phyloP scores from a whole-genome alignment of 2,329 filamentous ascomycete species.

The Salinomyces thailandicus region DNA sequence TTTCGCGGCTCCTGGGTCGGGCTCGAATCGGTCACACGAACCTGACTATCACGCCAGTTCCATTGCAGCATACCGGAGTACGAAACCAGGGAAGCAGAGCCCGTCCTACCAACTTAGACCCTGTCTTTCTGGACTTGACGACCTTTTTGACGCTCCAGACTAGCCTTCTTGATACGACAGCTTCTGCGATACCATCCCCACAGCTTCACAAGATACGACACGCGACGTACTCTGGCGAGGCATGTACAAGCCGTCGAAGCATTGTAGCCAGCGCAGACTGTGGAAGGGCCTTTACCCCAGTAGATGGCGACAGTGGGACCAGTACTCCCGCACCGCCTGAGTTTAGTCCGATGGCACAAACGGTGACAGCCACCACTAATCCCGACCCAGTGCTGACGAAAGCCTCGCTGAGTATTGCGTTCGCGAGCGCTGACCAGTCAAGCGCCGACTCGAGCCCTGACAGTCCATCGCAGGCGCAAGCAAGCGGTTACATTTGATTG shows the following conservation, averaged over 20 bases:
- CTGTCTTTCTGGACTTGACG: neutral
- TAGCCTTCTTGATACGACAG: neutral
- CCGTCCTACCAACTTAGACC: neutral
- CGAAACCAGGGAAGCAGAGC: neutral
- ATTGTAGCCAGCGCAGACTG: neutral
- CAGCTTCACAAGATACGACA: too few species aligned
- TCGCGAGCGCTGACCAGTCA: too few species aligned
- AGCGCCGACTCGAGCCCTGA: too few species aligned
- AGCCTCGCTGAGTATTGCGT: too few species aligned
- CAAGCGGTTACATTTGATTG: neutral
- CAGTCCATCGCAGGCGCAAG: neutral
- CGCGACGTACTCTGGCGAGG: too few species aligned
- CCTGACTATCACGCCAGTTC: slow-evolving; percentile 2
- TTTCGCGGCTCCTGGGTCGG: slow-evolving; percentile 1
- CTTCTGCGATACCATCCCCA: neutral
- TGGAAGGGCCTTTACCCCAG: neutral
- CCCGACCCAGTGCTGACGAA: too few species aligned
- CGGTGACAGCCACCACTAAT: neutral
- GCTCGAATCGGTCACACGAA: slow-evolving; percentile 1
- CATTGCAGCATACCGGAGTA: neutral
- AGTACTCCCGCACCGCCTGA: too few species aligned
- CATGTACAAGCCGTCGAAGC: neutral
- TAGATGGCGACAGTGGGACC: too few species aligned
- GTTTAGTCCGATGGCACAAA: neutral
- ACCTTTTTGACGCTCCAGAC: neutral